Conservation (phyloP, 2,329 filamentous ascomycete species). For the Trichoderma endophyticum region DNA sequence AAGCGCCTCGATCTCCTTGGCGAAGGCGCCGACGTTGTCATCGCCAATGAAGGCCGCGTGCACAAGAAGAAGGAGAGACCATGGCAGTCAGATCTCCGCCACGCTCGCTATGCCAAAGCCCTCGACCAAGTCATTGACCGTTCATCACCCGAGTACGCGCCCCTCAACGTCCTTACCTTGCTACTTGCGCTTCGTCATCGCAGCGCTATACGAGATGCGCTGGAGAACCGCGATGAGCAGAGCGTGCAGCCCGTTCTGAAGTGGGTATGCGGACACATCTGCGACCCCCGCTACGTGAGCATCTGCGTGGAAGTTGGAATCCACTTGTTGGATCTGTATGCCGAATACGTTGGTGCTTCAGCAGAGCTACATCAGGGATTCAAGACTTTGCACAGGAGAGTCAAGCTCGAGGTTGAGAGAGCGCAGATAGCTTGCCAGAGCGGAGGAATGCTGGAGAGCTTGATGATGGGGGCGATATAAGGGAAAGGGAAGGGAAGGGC, state of each 20-base stretch:
- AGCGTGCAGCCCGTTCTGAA: slow-evolving; percentile 77
- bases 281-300: slow-evolving; percentile 75
- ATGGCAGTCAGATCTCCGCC: slow-evolving; percentile 81
- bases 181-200: slow-evolving; percentile 84
- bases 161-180: slow-evolving; percentile 68
- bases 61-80: slow-evolving; percentile 58
- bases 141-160: slow-evolving; percentile 49
- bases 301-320: slow-evolving; percentile 81
- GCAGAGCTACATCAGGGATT: slow-evolving; percentile 70
- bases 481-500: neutral
- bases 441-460: slow-evolving; percentile 78
- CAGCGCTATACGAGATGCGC: slow-evolving; percentile 75
- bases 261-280: slow-evolving; percentile 79
- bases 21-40: slow-evolving; percentile 83
- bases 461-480: slow-evolving; percentile 43
- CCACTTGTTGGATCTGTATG: slow-evolving; percentile 82
- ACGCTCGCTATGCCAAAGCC: slow-evolving; percentile 71
- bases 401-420: slow-evolving; percentile 74
- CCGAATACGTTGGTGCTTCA: slow-evolving; percentile 71
- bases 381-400: slow-evolving; percentile 63
- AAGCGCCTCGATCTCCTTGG: slow-evolving; percentile 73
- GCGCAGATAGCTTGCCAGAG: slow-evolving; percentile 80
- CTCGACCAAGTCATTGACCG: slow-evolving; percentile 73
- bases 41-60: slow-evolving; percentile 64
- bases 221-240: slow-evolving; percentile 76